Evolutionary conservation across 2,329 filamentous ascomycete genomes (phyloP).

Genomic region (Periconia sp.): DNA sequence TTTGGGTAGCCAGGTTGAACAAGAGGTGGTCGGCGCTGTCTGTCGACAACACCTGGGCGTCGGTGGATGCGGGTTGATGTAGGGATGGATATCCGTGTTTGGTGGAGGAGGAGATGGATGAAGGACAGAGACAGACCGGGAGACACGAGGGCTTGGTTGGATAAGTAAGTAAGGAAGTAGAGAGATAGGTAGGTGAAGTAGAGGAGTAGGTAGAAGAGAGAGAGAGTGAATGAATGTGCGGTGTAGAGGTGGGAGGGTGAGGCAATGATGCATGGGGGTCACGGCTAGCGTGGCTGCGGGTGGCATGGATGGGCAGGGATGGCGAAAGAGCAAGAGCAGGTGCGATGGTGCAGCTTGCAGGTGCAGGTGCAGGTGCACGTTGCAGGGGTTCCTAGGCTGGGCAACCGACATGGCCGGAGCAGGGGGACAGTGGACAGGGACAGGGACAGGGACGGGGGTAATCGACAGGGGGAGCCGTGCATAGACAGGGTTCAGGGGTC

Average conservation of each 20-base stretch:
- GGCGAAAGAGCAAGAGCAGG: no score
- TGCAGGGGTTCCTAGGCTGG: no score
- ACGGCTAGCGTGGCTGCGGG: background rate
- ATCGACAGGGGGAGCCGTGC: background rate
- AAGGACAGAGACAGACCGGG: slow-evolving; percentile 14
- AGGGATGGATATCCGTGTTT: slow-evolving; percentile 4
- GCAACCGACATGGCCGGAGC: no score
- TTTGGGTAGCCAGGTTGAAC: slow-evolving; percentile 44
- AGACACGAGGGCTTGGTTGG: slow-evolving; percentile 25
- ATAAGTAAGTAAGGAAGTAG: slow-evolving; percentile 14
- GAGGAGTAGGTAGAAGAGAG: no score
- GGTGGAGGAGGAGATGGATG: slow-evolving; percentile 10
- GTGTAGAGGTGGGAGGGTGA: slow-evolving; percentile 28
- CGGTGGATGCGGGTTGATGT: slow-evolving; percentile 5
- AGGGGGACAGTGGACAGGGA: no score
- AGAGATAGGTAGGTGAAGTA: no score
- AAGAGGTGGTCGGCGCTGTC: slow-evolving; percentile 20
- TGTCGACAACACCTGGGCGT: slow-evolving; percentile 27
- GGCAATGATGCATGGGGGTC: slow-evolving; percentile 9
- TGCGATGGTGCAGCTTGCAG: no score
- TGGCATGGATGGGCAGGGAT: slow-evolving; percentile 5
- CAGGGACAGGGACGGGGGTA: no score
- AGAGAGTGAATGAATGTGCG: slow-evolving; percentile 20
- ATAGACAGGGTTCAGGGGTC: background rate
- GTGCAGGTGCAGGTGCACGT: no score